Base-by-base conservation (phyloP, 139 green algal genomes). In the Klebsormidium nitens region DNA sequence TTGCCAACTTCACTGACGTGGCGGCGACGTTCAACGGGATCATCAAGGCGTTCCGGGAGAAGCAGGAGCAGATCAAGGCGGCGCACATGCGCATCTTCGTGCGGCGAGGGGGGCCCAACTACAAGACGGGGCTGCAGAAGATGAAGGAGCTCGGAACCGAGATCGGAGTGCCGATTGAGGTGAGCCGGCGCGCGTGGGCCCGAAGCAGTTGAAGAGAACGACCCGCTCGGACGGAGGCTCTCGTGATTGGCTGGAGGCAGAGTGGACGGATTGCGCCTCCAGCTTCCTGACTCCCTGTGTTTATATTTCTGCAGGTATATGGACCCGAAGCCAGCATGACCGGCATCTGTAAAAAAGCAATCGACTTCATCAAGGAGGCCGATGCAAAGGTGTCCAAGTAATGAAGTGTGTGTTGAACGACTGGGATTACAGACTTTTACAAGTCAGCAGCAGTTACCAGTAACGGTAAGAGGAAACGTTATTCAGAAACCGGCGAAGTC, bases 1-100 rank as follows among this genome's bases (percentile, higher is more conserved):
- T 96, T 40, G 91, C 91, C 36, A 96, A 96, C 82, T 96, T 96
- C 78, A 96, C 91, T 5, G 88, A 96, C 64, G 91, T 96, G n/a
- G 90, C 91, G 3, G 88, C 85, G 6, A 96, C 91, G 5, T 96
- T 96, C 85, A 83, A 79, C 56, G 91, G 91, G 66, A 96, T 96
- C 77, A 96, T 96, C 35, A 57, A 78, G 49, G 87, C 87, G 1
- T 66, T 92, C 17, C 50, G 75, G 32, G 83, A 91, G 80, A 69
- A 78, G 31, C 50, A 80, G 72, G 66, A 74, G 38, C 66, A 77
- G 32, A 40, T 80, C 57, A 85, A 89, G 69, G 88, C 88, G 0
- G 77, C 88, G 62, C 86, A 91, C 37, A 84, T 96, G 74, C 77
- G 62, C 29, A 86, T 96, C 48, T 96, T 87, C 60, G 89, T 96